A percentile compares a stretch with the other conserved stretches of the same genome.
phyloP scores from a whole-genome alignment of 23 red algal genomes.

The Gracilaria caudata region DNA sequence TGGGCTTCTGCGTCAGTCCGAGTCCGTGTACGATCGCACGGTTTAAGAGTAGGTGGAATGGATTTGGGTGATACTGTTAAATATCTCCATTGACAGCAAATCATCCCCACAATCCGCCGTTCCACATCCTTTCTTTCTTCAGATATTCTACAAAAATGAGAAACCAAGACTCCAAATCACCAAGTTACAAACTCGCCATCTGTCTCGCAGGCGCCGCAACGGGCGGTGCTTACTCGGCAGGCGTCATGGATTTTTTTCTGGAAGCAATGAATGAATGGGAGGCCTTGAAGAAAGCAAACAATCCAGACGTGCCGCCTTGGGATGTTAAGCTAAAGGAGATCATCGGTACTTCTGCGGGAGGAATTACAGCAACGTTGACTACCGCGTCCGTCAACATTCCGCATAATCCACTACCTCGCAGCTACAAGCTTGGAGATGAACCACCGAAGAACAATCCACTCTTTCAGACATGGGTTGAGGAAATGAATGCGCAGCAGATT shows the following conservation, averaged over 20 bases:
- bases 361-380: slow-evolving; percentile 27
- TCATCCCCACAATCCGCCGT: not conserved
- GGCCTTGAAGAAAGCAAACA: not conserved
- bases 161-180: not conserved
- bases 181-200: slow-evolving; percentile 7
- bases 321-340: slow-evolving; percentile 24
- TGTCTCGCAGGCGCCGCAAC: slow-evolving; percentile 43
- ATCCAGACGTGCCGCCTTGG: slow-evolving; percentile 17
- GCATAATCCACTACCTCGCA: not conserved
- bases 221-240: slow-evolving; percentile 39
- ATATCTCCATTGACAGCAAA: not conserved
- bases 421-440: not conserved
- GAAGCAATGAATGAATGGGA: slow-evolving; percentile 30
- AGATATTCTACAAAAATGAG: not conserved
- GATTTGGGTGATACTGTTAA: not conserved
- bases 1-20: too few species aligned
- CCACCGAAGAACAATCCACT: slow-evolving; percentile 3
- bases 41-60: not conserved
- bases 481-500: not conserved
- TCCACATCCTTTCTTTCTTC: not conserved
- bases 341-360: slow-evolving; percentile 31
- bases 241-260: slow-evolving; percentile 38
- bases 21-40: not conserved
- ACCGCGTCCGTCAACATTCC: slow-evolving; percentile 9
- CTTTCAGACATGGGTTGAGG: slow-evolving; percentile 21